Conservation (phyloP, 148 eudicot species). For the Drosera capensis region DNA sequence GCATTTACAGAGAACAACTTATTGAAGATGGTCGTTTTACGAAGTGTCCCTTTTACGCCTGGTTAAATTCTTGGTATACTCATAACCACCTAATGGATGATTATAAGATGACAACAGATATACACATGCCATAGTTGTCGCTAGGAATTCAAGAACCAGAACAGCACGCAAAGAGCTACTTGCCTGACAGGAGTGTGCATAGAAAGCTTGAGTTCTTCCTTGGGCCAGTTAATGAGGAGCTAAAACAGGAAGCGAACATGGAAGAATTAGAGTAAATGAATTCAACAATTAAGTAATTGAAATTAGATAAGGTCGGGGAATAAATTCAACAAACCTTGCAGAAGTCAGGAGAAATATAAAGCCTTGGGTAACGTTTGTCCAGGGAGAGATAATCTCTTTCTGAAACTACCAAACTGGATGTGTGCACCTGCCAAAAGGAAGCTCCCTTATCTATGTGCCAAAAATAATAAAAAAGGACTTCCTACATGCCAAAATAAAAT, state of each 20-base stretch:
- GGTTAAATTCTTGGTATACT: too few species aligned
- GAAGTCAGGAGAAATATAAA: slow-evolving; percentile 60
- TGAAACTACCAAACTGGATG: slow-evolving; percentile 47
- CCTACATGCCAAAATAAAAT: neutral
- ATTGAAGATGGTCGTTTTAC: too few species aligned
- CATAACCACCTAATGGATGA: too few species aligned
- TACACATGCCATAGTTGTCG: neutral
- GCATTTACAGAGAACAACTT: neutral
- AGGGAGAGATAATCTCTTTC: slow-evolving; percentile 74
- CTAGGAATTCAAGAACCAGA: neutral
- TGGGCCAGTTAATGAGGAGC: slow-evolving; percentile 83
- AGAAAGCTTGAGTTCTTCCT: slow-evolving; percentile 51
- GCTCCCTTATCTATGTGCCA: neutral
- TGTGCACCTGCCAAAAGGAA: slow-evolving; percentile 35
- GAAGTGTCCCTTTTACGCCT: too few species aligned
- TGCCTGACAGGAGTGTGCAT: slow-evolving; percentile 84
- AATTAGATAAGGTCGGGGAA: neutral
- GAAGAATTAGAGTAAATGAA: slow-evolving; percentile 1
- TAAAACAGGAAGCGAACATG: slow-evolving; percentile 14
- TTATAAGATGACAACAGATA: neutral
- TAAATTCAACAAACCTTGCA: slow-evolving; percentile 38
- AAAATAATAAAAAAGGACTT: neutral
- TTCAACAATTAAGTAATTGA: neutral
- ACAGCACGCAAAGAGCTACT: neutral
- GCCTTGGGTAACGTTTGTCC: slow-evolving; percentile 76